phyloP scores from a whole-genome alignment of 148 eudicot species.

The Agrostemma githago region DNA sequence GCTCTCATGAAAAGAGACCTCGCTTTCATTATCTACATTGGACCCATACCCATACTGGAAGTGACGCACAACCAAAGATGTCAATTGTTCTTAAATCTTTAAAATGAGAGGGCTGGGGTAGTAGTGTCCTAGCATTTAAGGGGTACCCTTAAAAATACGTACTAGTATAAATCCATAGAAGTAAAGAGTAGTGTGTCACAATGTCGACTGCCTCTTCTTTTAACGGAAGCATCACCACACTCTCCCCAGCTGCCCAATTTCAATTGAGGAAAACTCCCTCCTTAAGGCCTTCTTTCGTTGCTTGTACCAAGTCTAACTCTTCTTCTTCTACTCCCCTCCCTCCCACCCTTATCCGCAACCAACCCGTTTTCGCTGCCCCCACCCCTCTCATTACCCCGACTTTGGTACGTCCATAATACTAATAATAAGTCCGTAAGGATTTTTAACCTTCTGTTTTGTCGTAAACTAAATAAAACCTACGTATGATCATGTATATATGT shows the following conservation, averaged over 20 bases:
- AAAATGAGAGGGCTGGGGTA: conserved; percentile 8
- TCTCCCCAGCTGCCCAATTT: conserved; percentile 13
- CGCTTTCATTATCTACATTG: conserved; percentile 32
- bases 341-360: conserved; percentile 66
- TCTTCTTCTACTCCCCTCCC: conserved; percentile 34
- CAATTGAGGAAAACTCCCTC: neutral
- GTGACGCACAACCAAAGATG: neutral
- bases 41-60: conserved; percentile 17
- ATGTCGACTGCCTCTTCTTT: conserved; percentile 23
- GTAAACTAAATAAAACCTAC: neutral
- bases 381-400: conserved; percentile 74
- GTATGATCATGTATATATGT: neutral
- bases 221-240: conserved; percentile 20
- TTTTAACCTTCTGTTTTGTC: too few species aligned
- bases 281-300: conserved; percentile 21
- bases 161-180: neutral
- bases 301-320: conserved; percentile 16
- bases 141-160: neutral
- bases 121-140: neutral
- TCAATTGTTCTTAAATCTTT: conserved; percentile 1
- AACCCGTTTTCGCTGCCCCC: conserved; percentile 90
- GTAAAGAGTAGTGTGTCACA: conserved; percentile 2
- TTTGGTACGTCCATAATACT: conserved; percentile 34
- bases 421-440: neutral
- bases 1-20: conserved; percentile 21